These are phyloP conservation scores for Umbilicaria muhlenbergii DNA, from an alignment of 495 filamentous ascomycete species.

Conservation along the genomic window DNA sequence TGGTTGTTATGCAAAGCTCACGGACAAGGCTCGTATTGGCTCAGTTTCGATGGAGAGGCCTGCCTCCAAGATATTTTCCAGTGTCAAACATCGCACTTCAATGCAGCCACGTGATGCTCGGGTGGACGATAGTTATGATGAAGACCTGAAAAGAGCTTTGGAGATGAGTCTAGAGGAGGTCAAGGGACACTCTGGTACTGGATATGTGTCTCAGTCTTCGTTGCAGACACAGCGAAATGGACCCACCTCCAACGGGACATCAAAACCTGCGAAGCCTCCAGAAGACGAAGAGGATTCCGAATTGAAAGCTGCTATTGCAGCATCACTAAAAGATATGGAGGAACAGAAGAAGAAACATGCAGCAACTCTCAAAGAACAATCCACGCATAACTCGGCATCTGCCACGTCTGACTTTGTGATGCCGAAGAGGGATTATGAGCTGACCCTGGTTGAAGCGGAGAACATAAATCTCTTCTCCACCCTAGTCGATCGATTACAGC, in stretches of 20 bases:
- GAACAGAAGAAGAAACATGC: conserved; percentile 88
- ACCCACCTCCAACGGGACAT: conserved; percentile 21
- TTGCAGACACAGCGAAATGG: conserved; percentile 20
- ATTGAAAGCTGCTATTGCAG: conserved; percentile 88
- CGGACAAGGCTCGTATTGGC: conserved; percentile 45
- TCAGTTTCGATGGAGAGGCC: conserved; percentile 8
- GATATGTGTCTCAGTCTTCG: conserved; percentile 51
- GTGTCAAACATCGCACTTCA: conserved; percentile 31
- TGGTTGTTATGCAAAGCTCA: conserved; percentile 82
- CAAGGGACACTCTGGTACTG: conserved; percentile 44
- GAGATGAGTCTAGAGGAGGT: conserved; percentile 96
- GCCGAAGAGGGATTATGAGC: conserved; percentile 84
- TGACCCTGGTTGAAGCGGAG: conserved; percentile 85
- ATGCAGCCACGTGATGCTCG: conserved; percentile 87
- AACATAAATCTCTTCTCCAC: conserved; percentile 96
- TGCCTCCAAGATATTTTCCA: conserved; percentile 31
- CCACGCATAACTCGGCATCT: conserved; percentile 31
- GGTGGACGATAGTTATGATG: conserved; percentile 80
- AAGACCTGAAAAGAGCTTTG: conserved; percentile 80
- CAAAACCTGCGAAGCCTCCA: conserved; percentile 22
- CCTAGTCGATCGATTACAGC: conserved; percentile 84
- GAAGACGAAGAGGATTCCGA: conserved; percentile 83
- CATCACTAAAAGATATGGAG: conserved; percentile 95
- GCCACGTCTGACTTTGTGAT: conserved; percentile 25
- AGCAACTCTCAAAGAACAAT: conserved; percentile 59